Evolutionary conservation across 768 basidiomycete genomes (phyloP).

Genomic region (Hydnum rufescens): DNA sequence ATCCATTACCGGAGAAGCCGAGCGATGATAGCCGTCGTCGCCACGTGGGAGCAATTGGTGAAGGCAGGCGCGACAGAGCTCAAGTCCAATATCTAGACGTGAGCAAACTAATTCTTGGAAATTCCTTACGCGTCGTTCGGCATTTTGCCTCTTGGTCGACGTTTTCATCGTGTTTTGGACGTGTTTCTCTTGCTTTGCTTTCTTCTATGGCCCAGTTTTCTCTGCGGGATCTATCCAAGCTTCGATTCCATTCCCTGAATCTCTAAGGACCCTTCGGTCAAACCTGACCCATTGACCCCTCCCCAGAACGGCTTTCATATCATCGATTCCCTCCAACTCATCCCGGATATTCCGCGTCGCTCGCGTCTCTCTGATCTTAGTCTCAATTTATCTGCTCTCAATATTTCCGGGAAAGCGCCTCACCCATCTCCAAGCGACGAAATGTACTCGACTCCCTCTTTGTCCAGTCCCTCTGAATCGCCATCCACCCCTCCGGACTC

Average conservation of each 20-base stretch:
- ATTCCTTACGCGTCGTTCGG: background rate
- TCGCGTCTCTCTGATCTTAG: background rate
- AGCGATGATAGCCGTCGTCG: no score
- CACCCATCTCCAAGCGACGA: background rate
- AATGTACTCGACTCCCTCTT: background rate
- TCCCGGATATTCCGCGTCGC: background rate
- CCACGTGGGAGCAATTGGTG: background rate
- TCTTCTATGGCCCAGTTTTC: background rate
- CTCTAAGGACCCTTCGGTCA: background rate
- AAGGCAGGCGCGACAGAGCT: background rate
- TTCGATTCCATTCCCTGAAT: background rate
- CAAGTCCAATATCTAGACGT: background rate
- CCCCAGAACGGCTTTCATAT: background rate
- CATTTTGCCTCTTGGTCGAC: no score
- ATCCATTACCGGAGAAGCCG: no score
- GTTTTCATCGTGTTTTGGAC: no score
- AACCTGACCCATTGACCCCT: background rate
- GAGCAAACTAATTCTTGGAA: background rate
- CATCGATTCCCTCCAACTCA: background rate
- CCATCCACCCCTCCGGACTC: background rate
- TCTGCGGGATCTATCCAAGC: background rate
- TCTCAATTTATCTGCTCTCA: background rate
- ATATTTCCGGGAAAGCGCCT: background rate
- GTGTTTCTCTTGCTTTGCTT: background rate
- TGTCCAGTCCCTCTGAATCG: background rate